Evolutionary conservation across 768 basidiomycete species (phyloP), one percentile per base, ranked within the genome.

Genomic region (Tylopilus intermedius): DNA sequence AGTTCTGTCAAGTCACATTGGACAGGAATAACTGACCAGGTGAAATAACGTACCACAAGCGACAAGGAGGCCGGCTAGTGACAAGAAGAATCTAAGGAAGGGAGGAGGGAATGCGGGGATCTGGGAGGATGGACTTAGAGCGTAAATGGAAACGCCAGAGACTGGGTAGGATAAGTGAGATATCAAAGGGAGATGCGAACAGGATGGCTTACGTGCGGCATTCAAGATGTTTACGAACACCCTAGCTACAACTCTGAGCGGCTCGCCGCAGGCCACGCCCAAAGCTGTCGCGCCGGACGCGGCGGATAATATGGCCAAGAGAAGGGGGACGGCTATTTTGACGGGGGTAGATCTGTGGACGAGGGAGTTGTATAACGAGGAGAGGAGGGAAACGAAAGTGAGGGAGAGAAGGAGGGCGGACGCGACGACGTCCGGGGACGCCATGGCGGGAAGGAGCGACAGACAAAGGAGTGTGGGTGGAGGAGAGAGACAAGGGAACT

Each of bases 321-420:
- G 29, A n/a, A 58, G 14, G 40, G 65, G 45, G 14, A 57, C 9
- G 1, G 54, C 54, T 26, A 46, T 42, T 26, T 55, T 57, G 11
- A 32, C 11, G 5, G 53, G 47, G 3, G 45, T 48, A 45, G 56
- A 57, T 40, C 50, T 56, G 46, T 47, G 41, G 10, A 15, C 35
- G 37, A 54, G 39, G 33, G 45, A 54, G 37, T 56, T 57, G 49
- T 50, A 58, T 18, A 41, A 14, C 2, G 48, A 49, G 3, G 65
- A 38, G 37, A 32, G 44, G 7, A 61, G 49, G 2, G 67, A 61
- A 29, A 69, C 6, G 48, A 63, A 24, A 3, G 65, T 51, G 18
- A 67, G 39, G 55, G 56, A 42, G 48, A 68, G 58, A 49, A 65
- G 60, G 42, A 69, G 65, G 49, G 58, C 57, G n/a, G 65, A 30